Percentiles rank a stretch among this genome's conserved stretches.
Conservation (phyloP, 768 basidiomycete species). For the Clavaria fumosa region DNA sequence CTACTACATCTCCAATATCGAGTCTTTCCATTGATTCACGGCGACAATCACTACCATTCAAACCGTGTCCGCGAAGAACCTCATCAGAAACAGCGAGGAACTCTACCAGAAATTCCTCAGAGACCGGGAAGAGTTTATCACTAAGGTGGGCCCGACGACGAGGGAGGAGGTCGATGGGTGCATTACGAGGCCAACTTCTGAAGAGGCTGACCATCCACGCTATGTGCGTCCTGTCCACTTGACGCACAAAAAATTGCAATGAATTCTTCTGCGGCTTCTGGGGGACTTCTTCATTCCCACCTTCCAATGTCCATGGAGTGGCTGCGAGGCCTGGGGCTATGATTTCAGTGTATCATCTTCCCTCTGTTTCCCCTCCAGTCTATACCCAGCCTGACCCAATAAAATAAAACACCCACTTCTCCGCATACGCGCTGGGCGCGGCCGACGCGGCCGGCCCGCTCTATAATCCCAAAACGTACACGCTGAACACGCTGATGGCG, state of each 20-base stretch:
- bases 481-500: neutral
- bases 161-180: constrained; percentile 13
- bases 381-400: too few relatives aligned
- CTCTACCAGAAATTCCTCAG: constrained; percentile 30
- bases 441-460: neutral
- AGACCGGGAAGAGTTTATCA: constrained; percentile 32
- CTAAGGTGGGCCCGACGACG: constrained; percentile 37
- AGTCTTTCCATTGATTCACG: neutral
- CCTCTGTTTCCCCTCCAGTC: neutral
- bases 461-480: neutral
- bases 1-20: neutral
- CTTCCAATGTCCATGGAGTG: constrained; percentile 36
- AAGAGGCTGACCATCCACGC: constrained; percentile 19
- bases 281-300: constrained; percentile 42
- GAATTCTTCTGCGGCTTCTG: constrained; percentile 14
- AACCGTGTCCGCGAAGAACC: neutral
- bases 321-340: constrained; percentile 48
- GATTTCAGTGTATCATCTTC: constrained; percentile 27
- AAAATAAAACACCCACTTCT: neutral
- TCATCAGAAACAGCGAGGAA: constrained; percentile 12
- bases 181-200: neutral
- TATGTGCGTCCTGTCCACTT: neutral
- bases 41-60: neutral
- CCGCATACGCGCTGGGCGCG: neutral
- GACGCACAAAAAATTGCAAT: neutral